These are phyloP conservation scores for Curvularia lunata DNA, from an alignment of 2,329 filamentous ascomycete genomes.

Conservation along the genomic window DNA sequence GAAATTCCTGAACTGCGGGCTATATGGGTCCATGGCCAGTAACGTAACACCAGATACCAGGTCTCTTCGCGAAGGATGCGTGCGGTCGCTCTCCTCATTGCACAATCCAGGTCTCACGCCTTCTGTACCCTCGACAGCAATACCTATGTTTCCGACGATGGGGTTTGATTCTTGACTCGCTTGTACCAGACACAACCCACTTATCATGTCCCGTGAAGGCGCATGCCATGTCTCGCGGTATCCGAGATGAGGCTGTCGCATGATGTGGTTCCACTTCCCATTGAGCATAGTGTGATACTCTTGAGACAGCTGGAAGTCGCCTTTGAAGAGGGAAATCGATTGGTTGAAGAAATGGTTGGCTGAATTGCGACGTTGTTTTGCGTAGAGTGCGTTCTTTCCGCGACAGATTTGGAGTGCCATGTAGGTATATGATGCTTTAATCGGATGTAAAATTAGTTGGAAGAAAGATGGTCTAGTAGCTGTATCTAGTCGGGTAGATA, in stretches of 20 bases:
- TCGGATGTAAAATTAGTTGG: conserved; percentile 64
- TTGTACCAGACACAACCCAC: conserved; percentile 64
- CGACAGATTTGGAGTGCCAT: conserved; percentile 46
- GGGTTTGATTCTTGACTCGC: conserved; percentile 20
- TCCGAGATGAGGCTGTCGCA: conserved; percentile 51
- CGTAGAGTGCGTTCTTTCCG: conserved; percentile 31
- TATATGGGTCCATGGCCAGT: neutral
- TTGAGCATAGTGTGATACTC: conserved; percentile 32
- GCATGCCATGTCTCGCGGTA: conserved; percentile 63
- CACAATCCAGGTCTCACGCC: conserved; percentile 10
- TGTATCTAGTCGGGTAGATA: conserved; percentile 60
- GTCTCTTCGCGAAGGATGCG: conserved; percentile 32
- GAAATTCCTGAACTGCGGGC: neutral
- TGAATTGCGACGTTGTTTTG: conserved; percentile 34
- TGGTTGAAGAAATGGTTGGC: conserved; percentile 33
- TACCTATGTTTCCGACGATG: neutral
- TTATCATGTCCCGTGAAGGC: conserved; percentile 69
- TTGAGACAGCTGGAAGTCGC: conserved; percentile 31
- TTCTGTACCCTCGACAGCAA: neutral
- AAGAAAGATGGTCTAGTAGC: conserved; percentile 63
- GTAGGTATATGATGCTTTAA: conserved; percentile 61
- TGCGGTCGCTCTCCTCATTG: conserved; percentile 24
- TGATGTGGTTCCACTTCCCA: conserved; percentile 42
- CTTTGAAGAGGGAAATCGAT: conserved; percentile 27
- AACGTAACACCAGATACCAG: neutral